Evolutionary conservation across 768 basidiomycete species (phyloP).

Genomic region (Clathrus columnatus): DNA sequence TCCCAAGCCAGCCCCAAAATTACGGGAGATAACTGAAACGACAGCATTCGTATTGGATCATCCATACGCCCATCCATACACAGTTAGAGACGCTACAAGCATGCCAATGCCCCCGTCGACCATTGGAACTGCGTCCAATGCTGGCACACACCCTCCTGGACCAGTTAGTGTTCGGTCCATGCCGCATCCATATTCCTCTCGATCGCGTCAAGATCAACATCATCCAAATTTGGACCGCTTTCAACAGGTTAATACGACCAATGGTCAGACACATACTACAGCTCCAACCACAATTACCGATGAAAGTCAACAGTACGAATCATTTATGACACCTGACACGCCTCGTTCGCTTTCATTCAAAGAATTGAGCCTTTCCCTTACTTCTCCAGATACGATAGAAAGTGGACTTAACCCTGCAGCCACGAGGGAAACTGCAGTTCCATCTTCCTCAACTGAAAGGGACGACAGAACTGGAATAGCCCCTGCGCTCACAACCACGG

Average conservation of each 20-base stretch:
- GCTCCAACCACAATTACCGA: not conserved
- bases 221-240: not conserved
- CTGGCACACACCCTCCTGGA: not conserved
- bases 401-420: not conserved
- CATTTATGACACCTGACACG: slow-evolving; percentile 5
- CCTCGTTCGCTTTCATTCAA: not conserved
- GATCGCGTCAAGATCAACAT: not conserved
- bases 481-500: not conserved
- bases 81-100: not conserved
- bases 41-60: not conserved
- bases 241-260: not conserved
- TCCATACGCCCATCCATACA: not conserved
- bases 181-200: not conserved
- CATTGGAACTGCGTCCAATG: not conserved
- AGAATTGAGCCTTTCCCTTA: not conserved
- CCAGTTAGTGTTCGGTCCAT: not conserved
- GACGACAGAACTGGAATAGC: not conserved
- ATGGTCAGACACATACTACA: not conserved
- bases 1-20: not conserved
- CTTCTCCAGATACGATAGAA: not conserved
- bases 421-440: not conserved
- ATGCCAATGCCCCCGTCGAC: not conserved
- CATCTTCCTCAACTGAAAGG: not conserved
- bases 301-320: slow-evolving; percentile 2
- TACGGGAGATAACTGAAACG: not conserved